phyloP scores from a whole-genome alignment of 2,329 filamentous ascomycete species.

The Grosmannia clavigera region DNA sequence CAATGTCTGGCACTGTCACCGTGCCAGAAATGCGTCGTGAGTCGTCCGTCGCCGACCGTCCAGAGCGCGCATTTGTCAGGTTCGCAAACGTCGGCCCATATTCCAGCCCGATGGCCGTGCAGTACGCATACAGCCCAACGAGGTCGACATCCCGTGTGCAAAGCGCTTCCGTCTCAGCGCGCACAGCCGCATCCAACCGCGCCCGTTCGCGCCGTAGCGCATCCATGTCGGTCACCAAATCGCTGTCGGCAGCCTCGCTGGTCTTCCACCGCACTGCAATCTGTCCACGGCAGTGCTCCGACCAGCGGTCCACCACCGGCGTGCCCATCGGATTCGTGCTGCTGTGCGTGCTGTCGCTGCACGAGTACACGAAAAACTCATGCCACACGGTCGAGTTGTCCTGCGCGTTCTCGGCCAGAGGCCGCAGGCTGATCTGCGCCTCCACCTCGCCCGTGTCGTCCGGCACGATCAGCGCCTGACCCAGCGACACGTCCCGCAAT shows the following conservation, averaged over 20 bases:
- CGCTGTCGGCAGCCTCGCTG: neutral
- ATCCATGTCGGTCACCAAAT: constrained; percentile 3
- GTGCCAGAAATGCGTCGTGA: constrained; percentile 6
- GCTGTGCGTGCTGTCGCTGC: constrained; percentile 11
- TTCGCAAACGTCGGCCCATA: constrained; percentile 15
- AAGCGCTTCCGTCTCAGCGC: neutral
- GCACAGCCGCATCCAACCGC: neutral
- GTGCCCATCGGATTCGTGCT: constrained; percentile 6
- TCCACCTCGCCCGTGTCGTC: constrained; percentile 11
- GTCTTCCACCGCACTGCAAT: constrained; percentile 7
- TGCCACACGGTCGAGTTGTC: constrained; percentile 13
- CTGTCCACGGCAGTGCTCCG: constrained; percentile 16
- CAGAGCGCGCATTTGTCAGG: constrained; percentile 6
- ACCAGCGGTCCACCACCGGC: constrained; percentile 9
- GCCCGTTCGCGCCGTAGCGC: neutral
- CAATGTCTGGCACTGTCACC: constrained; percentile 10
- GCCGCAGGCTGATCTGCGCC: constrained; percentile 13
- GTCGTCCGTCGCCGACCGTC: neutral
- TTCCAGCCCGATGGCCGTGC: constrained; percentile 13
- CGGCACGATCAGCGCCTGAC: constrained; percentile 13
- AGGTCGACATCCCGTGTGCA: constrained; percentile 8
- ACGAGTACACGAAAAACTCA: constrained; percentile 16
- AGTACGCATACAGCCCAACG: constrained; percentile 8
- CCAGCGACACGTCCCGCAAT: constrained; percentile 14
- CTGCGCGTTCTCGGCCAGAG: constrained; percentile 10